Conservation (phyloP, 345 rosid species). For the Aquilaria sinensis region DNA sequence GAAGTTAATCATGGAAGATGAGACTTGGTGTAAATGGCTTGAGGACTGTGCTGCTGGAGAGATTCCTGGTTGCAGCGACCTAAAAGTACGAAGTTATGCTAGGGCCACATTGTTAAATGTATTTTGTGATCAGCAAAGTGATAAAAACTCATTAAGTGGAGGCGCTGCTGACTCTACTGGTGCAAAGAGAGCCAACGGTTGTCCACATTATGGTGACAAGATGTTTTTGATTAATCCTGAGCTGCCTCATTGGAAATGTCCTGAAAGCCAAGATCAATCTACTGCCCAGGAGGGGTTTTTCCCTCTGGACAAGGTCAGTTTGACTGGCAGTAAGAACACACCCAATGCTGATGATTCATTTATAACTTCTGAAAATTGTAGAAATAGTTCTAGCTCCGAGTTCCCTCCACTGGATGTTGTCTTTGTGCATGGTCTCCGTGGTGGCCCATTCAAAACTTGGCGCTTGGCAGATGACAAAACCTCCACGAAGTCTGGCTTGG, state of each 20-base stretch:
- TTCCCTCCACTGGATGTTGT: slow-evolving; percentile 72
- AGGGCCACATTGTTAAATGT: slow-evolving; percentile 73
- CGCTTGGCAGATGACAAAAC: slow-evolving; percentile 82
- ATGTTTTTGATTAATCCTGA: slow-evolving; percentile 84
- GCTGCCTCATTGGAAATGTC: slow-evolving; percentile 72
- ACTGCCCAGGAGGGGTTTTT: slow-evolving; percentile 19
- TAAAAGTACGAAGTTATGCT: slow-evolving; percentile 83
- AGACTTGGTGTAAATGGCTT: slow-evolving; percentile 83
- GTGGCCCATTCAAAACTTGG: slow-evolving; percentile 96
- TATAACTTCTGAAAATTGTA: slow-evolving; percentile 29
- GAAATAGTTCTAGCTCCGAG: slow-evolving; percentile 24
- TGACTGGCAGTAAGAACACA: slow-evolving; percentile 17
- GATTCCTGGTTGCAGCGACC: slow-evolving; percentile 71
- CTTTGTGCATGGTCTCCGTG: slow-evolving; percentile 93
- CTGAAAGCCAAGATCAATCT: slow-evolving; percentile 31
- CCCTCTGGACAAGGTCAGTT: slow-evolving; percentile 24
- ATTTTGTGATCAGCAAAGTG: slow-evolving; percentile 45
- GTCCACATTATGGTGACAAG: slow-evolving; percentile 69
- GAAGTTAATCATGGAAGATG: slow-evolving; percentile 62
- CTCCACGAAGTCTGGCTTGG: slow-evolving; percentile 91
- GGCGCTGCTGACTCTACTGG: slow-evolving; percentile 26
- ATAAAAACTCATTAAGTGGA: slow-evolving; percentile 23
- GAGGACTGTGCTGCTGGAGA: slow-evolving; percentile 85
- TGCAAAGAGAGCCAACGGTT: slow-evolving; percentile 31
- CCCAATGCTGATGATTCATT: slow-evolving; percentile 18